Conservation (phyloP, 2,329 filamentous ascomycete species). For the Chrysosporium queenslandicum region DNA sequence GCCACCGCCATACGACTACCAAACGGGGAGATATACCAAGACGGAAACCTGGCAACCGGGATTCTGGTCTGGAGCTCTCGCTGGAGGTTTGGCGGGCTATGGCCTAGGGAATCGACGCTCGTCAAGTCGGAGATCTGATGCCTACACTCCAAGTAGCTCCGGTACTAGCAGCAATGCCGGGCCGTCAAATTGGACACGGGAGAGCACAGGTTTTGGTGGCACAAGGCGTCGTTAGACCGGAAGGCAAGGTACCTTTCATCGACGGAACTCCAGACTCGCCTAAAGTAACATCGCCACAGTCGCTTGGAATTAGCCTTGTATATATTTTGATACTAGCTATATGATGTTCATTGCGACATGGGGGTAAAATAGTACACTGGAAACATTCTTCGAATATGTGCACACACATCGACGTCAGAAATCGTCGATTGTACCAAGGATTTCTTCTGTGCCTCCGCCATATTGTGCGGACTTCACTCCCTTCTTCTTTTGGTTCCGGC, state of each 20-base stretch:
- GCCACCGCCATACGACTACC: constrained; percentile 36
- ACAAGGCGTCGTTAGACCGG: constrained; percentile 12
- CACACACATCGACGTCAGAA: neutral
- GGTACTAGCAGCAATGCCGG: constrained; percentile 10
- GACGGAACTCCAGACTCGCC: too few relatives aligned
- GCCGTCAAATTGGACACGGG: constrained; percentile 11
- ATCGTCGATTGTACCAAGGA: constrained; percentile 32
- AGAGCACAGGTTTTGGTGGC: constrained; percentile 16
- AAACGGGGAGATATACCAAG: constrained; percentile 21
- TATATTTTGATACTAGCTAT: neutral
- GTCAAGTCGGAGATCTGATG: neutral
- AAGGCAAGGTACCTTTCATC: neutral
- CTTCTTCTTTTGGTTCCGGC: constrained; percentile 23
- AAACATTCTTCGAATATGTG: too few relatives aligned
- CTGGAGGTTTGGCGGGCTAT: constrained; percentile 37
- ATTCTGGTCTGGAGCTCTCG: constrained; percentile 39
- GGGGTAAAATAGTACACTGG: neutral
- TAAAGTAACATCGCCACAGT: neutral
- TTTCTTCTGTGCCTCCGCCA: constrained; percentile 33
- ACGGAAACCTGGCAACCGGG: constrained; percentile 35
- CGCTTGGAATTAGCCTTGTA: neutral
- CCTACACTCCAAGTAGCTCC: constrained; percentile 3
- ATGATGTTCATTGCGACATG: neutral
- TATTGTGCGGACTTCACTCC: constrained; percentile 19
- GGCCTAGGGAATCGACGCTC: constrained; percentile 26